phyloP scores from a whole-genome alignment of 768 basidiomycete species.

The Suillus ampliporus region DNA sequence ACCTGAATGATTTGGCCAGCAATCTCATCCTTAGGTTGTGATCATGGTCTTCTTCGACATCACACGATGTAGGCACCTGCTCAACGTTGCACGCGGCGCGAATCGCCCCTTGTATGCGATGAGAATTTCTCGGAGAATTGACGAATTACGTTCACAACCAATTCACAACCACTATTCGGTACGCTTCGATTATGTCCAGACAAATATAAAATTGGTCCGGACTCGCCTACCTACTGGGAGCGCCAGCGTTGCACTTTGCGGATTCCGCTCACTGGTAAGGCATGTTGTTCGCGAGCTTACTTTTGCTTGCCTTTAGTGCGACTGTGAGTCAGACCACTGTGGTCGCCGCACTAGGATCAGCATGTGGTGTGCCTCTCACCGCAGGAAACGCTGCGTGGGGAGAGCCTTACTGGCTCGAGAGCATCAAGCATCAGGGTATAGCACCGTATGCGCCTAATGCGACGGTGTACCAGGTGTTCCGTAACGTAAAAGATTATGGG shows the following conservation, averaged over 20 bases:
- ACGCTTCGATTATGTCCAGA: background rate
- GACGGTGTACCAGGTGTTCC: conserved; percentile 64
- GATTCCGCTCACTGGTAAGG: background rate
- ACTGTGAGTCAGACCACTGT: background rate
- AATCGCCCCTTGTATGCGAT: background rate
- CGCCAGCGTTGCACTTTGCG: background rate
- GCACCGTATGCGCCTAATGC: conserved; percentile 64
- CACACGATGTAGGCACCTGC: background rate
- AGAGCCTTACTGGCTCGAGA: conserved; percentile 72
- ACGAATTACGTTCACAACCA: background rate
- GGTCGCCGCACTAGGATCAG: conserved; percentile 35
- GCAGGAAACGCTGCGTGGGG: conserved; percentile 51
- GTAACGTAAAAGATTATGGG: conserved; percentile 69
- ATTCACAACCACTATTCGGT: background rate
- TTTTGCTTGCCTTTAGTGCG: background rate
- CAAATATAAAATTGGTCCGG: background rate
- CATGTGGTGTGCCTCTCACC: conserved; percentile 32
- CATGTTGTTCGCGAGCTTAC: background rate
- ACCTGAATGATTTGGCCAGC: background rate
- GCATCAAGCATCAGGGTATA: conserved; percentile 68
- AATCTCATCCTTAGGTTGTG: background rate
- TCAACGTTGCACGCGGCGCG: background rate
- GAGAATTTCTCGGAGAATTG: background rate
- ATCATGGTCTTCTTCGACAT: background rate
- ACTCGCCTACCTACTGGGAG: too few species aligned